Evolutionary conservation across 805 yeast genomes (phyloP), one percentile per base, ranked within the genome.

Genomic region (Cyberlindnera euphorbiae): DNA sequence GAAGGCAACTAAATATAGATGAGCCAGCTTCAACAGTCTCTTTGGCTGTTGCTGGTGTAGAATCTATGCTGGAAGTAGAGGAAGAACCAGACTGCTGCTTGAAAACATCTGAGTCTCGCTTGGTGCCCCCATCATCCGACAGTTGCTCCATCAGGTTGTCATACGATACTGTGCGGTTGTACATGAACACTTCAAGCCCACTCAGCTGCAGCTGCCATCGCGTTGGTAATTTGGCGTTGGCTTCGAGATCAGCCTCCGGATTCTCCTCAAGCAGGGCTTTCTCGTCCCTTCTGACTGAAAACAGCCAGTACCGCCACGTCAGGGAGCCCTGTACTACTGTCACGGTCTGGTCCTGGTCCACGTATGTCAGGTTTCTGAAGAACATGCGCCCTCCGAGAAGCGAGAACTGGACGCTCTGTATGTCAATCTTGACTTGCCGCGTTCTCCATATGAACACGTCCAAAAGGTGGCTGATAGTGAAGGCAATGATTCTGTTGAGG

Each of bases 281-380:
- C 19, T 35, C 30, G 14, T 32, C 45, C 41, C 44, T 42, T 46
- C 73, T 60, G 13, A 69, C 56, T 5, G 59, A 55, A 4, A 65
- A 61, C 34, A 86, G 63, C 97, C 97, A 93, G 57, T 87, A 90
- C 42, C 94, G 61, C 97, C 97, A 93, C 0, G 95, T 84, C 18
- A 90, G 53, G 48, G 77, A 75, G 1, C 90, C 82, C 42, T 80
- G 79, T 18, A 84, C 69, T 1, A 84, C 67, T 8, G 86, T 73
- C 1, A 86, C 53, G 2, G 95, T 77, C 42, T 77, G 77, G 59
- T 89, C 82, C 32, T 76, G 67, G n/a, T 87, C 82, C 6, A 84
- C 74, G 10, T 85, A 66, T 4, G 83, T 74, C 14, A 89, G 54
- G 56, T 88, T 86, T 46, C 81, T 82, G 52, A 88, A 77, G 53